A percentile compares a stretch with the other conserved stretches of the same genome.
Evolutionary conservation across 2,329 filamentous ascomycete genomes (phyloP).

Genomic region (Pseudogymnoascus sp.): DNA sequence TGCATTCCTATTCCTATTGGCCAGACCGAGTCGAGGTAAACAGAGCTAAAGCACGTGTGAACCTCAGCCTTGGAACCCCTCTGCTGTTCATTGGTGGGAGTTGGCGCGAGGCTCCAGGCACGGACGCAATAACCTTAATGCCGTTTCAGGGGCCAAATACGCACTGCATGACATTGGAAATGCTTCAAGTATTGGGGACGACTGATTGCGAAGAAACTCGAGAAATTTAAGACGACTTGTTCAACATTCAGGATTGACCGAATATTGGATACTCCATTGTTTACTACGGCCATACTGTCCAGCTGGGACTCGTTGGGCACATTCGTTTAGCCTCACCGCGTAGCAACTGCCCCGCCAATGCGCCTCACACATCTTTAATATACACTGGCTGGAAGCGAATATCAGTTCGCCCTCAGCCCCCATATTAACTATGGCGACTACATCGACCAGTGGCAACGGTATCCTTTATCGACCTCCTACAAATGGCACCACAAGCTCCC

Average conservation of each 20-base stretch:
- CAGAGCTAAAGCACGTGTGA: not conserved
- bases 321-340: not conserved
- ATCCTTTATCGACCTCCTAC: conserved; percentile 30
- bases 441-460: not conserved
- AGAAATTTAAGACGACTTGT: not conserved
- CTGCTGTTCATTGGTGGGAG: not conserved
- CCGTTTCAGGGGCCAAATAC: conserved; percentile 6
- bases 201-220: not conserved
- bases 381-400: conserved; percentile 1
- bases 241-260: not conserved
- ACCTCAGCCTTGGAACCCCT: not conserved
- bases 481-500: conserved; percentile 29
- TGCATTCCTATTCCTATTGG: not conserved
- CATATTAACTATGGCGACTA: not conserved
- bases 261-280: not conserved
- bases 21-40: not conserved
- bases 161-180: conserved; percentile 8
- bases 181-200: conserved; percentile 1
- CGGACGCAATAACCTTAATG: conserved; percentile 6
- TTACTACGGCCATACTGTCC: not conserved
- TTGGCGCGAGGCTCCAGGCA: conserved; percentile 1
- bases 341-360: not conserved
- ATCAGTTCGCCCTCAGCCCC: not conserved
- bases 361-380: conserved; percentile 1
- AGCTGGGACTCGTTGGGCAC: not conserved